A percentile compares a stretch with the other conserved stretches of the same genome.
Evolutionary conservation across 2,329 filamentous ascomycete genomes (phyloP).

Genomic region (Aspergillus awamori): DNA sequence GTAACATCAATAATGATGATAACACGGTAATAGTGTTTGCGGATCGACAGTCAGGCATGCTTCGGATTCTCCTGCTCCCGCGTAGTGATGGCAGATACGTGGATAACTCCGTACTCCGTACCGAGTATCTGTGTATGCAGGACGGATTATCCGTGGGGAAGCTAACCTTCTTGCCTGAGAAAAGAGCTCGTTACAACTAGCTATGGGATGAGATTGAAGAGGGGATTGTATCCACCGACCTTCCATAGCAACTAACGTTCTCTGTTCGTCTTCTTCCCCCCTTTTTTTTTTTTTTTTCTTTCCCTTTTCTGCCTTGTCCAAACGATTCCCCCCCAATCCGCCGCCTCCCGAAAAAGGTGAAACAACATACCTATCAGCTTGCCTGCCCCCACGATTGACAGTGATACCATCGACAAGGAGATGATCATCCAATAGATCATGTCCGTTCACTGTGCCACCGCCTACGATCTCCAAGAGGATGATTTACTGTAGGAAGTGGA

Average conservation of each 20-base stretch:
- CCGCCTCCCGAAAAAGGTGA: slow-evolving; percentile 16
- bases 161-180: neutral
- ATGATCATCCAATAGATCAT: slow-evolving; percentile 24
- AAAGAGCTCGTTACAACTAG: slow-evolving; percentile 12
- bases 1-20: slow-evolving; percentile 19
- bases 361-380: slow-evolving; percentile 13
- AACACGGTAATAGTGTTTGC: slow-evolving; percentile 10
- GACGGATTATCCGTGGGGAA: slow-evolving; percentile 22
- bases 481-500: neutral
- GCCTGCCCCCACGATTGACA: slow-evolving; percentile 19
- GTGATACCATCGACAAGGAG: slow-evolving; percentile 18
- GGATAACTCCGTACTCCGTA: slow-evolving; percentile 15
- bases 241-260: slow-evolving; percentile 6
- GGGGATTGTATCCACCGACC: slow-evolving; percentile 6
- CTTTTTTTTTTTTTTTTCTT: neutral
- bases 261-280: slow-evolving; percentile 1
- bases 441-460: slow-evolving; percentile 7
- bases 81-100: slow-evolving; percentile 3
- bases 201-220: neutral
- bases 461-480: slow-evolving; percentile 1
- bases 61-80: slow-evolving; percentile 11
- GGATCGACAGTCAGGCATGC: slow-evolving; percentile 17
- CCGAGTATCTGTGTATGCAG: slow-evolving; percentile 12
- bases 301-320: slow-evolving; percentile 13
- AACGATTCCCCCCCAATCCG: neutral